Evolutionary conservation across 2,329 filamentous ascomycete genomes (phyloP), one percentile per base, ranked within the genome.

Genomic region (Lachnellula hyalina): DNA sequence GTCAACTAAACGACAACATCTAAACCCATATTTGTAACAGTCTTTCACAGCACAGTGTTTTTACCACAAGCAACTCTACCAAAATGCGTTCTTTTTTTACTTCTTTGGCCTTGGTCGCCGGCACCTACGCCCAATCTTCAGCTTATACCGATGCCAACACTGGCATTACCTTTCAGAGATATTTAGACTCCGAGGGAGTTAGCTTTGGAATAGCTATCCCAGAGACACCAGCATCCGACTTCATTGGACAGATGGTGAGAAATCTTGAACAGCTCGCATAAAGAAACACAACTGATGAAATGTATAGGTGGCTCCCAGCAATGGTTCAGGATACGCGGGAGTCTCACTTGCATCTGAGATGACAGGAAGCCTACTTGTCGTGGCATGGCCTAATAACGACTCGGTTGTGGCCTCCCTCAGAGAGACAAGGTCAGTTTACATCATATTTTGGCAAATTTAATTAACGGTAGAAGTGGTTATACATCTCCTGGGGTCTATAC

Each of bases 201-300:
- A 71, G 65, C 25, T 76, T 81, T 52, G 78, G 77, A 62, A 71
- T 83, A 36, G 77, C 76, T 2, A 64, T 81, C 2, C 79, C 80
- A 2, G 71, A 78, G 55, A 74, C 69, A 11, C 67, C 75, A 14
- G 72, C 67, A 1, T 73, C 73, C 11, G 80, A 83, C 65, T 75
- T 83, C 60, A 80, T 84, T 55, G 77, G 75, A 6, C 77, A 82
- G 63, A 72, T 84, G 47, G 74, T 79, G 70, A 74, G 53, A 9
- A 19, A 5, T 11, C 17, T 8, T 21, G 15, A 21, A 7, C 9
- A 11, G 14, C 3, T 36, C 34, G 1, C 3, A 15, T 19, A 19
- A 17, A 17, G 12, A 3, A 49, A 17, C 6, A 9, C 25, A 23
- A 17, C 51, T 53, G 15, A 53, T 14, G n/a, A n/a, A 3, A n/a